Evolutionary conservation across 78 protist genomes (phyloP), one percentile per base, ranked within the genome.

Genomic region (Cavenderia fasciculata): DNA sequence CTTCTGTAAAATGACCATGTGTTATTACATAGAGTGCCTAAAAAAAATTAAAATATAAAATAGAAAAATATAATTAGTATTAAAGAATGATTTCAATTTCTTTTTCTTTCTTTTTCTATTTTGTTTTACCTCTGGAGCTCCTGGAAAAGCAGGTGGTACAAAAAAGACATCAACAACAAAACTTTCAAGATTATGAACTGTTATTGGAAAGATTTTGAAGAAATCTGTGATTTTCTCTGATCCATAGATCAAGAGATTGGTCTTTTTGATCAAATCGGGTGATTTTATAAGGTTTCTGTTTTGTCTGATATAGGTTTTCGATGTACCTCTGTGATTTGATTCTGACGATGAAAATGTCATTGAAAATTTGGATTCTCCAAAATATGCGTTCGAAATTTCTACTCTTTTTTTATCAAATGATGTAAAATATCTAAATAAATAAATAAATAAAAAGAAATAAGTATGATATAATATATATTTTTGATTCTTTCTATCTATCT

Each of bases 1-100:
- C 34, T 65, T 78, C 87, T 31, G 69, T 57, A 44, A 34, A 78
- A n/a, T 52, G 70, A 27, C 87, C 87, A 65, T 78, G 87, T 34
- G 69, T 65, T 40, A 78, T 56, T 14, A 78, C 75, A 40, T 40
- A 31, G 51, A 78, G 54, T 47, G 56, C 46, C 75, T 77, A 23
- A 54, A 54, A 7, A 54, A 18, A 54, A 54, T 54, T 54, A 54
- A 23, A 18, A 18, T 18, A 5, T 4, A 18, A 7, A 54, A 54
- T 54, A 12, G 5, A 14, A 5, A 10, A 54, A 4, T n/a, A 54
- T 5, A 54, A 40, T 46, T 7, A 74, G 0, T 52, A 43, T 27
- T 3, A 43, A 51, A 49, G 2, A 41, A 2, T 44, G 0, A 4
- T 27, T 18, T 29, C 44, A 23, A 10, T 65, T 25, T 23, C 29